Conservation (phyloP, 2,329 filamentous ascomycete species). For the Hymenoscyphus infarciens region DNA sequence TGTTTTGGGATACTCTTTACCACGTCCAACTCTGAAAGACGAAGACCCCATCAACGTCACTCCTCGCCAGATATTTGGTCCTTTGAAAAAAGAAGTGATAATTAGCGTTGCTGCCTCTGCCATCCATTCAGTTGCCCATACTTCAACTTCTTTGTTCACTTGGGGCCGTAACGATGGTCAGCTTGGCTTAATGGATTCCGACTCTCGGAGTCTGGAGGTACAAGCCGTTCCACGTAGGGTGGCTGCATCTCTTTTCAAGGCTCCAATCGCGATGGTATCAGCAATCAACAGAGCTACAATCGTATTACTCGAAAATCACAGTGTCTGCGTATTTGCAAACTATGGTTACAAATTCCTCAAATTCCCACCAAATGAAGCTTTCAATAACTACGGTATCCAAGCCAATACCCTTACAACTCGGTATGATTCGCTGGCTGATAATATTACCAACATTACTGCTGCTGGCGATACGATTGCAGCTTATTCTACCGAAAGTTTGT, state of each 20-base stretch:
- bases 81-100: constrained; percentile 80
- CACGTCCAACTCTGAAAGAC: constrained; percentile 62
- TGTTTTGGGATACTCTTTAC: constrained; percentile 81
- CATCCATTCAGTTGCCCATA: constrained; percentile 89
- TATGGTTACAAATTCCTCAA: constrained; percentile 91
- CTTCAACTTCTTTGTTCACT: constrained; percentile 75
- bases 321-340: constrained; percentile 91
- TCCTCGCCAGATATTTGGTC: constrained; percentile 86
- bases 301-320: constrained; percentile 78
- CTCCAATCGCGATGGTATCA: constrained; percentile 71
- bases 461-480: constrained; percentile 92
- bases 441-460: constrained; percentile 72
- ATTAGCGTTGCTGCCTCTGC: constrained; percentile 82
- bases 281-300: constrained; percentile 89
- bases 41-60: constrained; percentile 78
- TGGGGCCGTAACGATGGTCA: constrained; percentile 97
- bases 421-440: constrained; percentile 61
- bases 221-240: constrained; percentile 82
- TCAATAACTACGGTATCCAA: constrained; percentile 66
- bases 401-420: constrained; percentile 62
- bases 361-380: constrained; percentile 71
- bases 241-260: constrained; percentile 74
- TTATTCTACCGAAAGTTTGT: constrained; percentile 74
- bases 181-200: constrained; percentile 88
- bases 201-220: constrained; percentile 84